Evolutionary conservation across 2,329 filamentous ascomycete species (phyloP).

Genomic region (Fusarium chuoi): DNA sequence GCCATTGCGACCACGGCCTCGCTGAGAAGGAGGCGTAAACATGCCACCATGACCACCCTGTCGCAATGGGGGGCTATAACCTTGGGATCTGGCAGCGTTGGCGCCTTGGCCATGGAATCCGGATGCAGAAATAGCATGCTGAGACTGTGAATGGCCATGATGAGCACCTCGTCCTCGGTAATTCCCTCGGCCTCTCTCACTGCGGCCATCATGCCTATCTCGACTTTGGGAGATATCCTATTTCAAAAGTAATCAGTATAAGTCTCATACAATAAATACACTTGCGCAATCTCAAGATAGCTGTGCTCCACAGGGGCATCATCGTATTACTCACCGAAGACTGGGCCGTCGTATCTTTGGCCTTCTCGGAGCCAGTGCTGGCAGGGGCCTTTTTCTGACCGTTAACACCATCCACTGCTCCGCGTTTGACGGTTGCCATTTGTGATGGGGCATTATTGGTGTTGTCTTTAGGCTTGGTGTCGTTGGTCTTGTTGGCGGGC

Average conservation of each 20-base stretch:
- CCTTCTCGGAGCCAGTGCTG: conserved; percentile 50
- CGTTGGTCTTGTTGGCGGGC: conserved; percentile 47
- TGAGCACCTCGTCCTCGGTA: conserved; percentile 60
- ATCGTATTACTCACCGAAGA: conserved; percentile 52
- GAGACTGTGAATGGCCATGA: conserved; percentile 51
- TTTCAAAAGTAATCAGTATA: conserved; percentile 7
- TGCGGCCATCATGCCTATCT: conserved; percentile 52
- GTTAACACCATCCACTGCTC: conserved; percentile 53
- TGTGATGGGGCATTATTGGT: conserved; percentile 52
- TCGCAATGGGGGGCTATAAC: conserved; percentile 58
- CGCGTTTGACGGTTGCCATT: conserved; percentile 56
- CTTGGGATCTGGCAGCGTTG: conserved; percentile 48
- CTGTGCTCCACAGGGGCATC: background rate
- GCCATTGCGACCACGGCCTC: conserved; percentile 51
- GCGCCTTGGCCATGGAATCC: conserved; percentile 51
- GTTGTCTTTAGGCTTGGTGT: conserved; percentile 51
- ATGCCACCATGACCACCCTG: conserved; percentile 52
- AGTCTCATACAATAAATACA: background rate
- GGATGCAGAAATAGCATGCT: conserved; percentile 41
- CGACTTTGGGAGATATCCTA: conserved; percentile 46
- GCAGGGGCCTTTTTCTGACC: conserved; percentile 56
- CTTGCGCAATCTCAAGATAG: background rate
- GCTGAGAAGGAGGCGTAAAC: conserved; percentile 48
- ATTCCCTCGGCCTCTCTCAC: conserved; percentile 56
- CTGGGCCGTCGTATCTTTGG: conserved; percentile 53